Evolutionary conservation across 1,284 basidiomycete species (phyloP), one percentile per base, ranked within the genome.

Genomic region (Chalciporus sp.): DNA sequence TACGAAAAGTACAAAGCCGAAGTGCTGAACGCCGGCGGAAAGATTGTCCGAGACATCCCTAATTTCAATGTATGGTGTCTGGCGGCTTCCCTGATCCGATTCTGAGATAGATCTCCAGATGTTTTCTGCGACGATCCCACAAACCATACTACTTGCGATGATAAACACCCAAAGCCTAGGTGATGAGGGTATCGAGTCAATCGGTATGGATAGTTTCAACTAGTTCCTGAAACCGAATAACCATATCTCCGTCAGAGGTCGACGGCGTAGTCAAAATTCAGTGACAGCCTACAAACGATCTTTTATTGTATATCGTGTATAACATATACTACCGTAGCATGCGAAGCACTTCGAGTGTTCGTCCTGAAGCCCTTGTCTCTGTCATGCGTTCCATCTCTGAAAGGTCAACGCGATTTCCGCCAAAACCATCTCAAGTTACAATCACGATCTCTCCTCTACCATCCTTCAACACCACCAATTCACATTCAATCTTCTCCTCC

Each of bases 401-500:
- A 31, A 14, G 10, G 3, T 31, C 29, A 31, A 9, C 12, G 3
- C 29, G 29, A 31, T 14, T 9, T 10, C 8, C 29, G 8, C 11
- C 19, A 1, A 19, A 37, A 9, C n/a, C 28, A 16, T 46, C 26
- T 65, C 60, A 90, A 14, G 93, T 94, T 41, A 95, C 89, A 28
- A 86, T 93, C 39, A 95, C 89, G 58, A 95, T 88, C 58, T 94
- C 88, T 0, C 93, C 93, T 69, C 83, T 84, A 12, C 91, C 90
- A 65, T 92, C 90, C 66, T 90, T 92, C 58, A 97, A 77, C 52
- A 97, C 90, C 26, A 97, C 94, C 7, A 96, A 73, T 68, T 97
- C 94, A 68, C 92, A 95, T 59, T 92, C 90, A 49, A 97, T 85
- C 65, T 86, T 88, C 76, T 99, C 96, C n/a, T 93, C 93, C 1